Evolutionary conservation across 371 early-diverging fungal genomes (phyloP).

Genomic region (Apophysomyces variabilis): DNA sequence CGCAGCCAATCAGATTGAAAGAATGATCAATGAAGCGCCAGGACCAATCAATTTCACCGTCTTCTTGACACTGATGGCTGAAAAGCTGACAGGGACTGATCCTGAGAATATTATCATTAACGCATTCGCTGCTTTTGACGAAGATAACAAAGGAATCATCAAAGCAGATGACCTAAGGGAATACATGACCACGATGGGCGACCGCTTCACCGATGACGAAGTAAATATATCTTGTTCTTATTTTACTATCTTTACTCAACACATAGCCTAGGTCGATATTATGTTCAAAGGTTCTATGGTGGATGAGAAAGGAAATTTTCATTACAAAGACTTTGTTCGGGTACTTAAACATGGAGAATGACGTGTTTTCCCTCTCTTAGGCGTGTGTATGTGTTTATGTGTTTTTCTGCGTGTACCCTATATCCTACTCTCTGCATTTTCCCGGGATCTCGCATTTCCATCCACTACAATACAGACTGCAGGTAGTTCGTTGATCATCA

Average conservation of each 20-base stretch:
- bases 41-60: slow-evolving; percentile 92
- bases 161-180: slow-evolving; percentile 82
- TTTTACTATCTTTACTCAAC: background rate
- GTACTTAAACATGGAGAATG: slow-evolving; percentile 95
- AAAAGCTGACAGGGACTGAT: slow-evolving; percentile 88
- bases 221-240: slow-evolving; percentile 40
- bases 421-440: background rate
- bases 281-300: slow-evolving; percentile 92
- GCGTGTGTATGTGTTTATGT: background rate
- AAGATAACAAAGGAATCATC: slow-evolving; percentile 78
- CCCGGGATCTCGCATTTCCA: background rate
- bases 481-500: background rate
- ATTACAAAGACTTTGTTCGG: slow-evolving; percentile 91
- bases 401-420: background rate
- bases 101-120: slow-evolving; percentile 84
- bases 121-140: slow-evolving; percentile 92
- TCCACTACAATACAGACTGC: background rate
- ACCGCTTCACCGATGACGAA: slow-evolving; percentile 90
- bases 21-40: slow-evolving; percentile 91
- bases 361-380: background rate
- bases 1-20: slow-evolving; percentile 84
- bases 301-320: slow-evolving; percentile 80
- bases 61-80: slow-evolving; percentile 95
- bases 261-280: slow-evolving; percentile 75
- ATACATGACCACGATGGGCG: slow-evolving; percentile 89